Percentiles rank a stretch among this genome's conserved stretches.
phyloP scores from a whole-genome alignment of 345 rosid species.

The Geranium brycei region DNA sequence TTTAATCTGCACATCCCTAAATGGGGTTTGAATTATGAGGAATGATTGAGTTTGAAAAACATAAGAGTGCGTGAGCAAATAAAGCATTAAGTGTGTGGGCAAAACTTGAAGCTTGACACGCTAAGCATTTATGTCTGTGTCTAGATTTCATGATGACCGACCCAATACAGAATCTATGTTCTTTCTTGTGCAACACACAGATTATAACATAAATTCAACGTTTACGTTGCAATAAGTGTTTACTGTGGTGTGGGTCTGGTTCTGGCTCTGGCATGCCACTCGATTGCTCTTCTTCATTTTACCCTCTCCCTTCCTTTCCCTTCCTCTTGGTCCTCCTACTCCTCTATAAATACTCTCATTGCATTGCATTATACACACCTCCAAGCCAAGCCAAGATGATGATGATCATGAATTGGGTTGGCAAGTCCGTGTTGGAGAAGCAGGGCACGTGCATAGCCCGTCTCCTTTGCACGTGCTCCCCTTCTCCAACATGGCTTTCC shows the following conservation, averaged over 20 bases:
- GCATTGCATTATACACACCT: slow-evolving; percentile 5
- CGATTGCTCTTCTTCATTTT: slow-evolving; percentile 1
- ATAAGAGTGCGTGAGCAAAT: slow-evolving; percentile 31
- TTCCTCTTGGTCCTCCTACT: neutral
- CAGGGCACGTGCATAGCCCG: slow-evolving; percentile 94
- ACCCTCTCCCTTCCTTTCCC: neutral
- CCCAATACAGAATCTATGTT: slow-evolving; percentile 43
- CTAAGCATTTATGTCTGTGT: slow-evolving; percentile 37
- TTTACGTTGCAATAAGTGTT: too few relatives aligned
- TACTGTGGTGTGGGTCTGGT: slow-evolving; percentile 29
- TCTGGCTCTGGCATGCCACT: slow-evolving; percentile 17
- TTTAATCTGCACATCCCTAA: too few relatives aligned
- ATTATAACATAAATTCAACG: too few relatives aligned
- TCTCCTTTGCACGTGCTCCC: slow-evolving; percentile 69
- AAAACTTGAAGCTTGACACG: slow-evolving; percentile 32
- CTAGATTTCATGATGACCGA: slow-evolving; percentile 57
- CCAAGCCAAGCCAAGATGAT: neutral
- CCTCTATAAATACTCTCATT: slow-evolving; percentile 31
- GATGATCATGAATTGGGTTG: slow-evolving; percentile 17
- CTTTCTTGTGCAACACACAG: slow-evolving; percentile 36
- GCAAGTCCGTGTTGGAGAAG: slow-evolving; percentile 90
- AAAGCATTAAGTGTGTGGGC: slow-evolving; percentile 32
- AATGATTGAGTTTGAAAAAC: slow-evolving; percentile 18
- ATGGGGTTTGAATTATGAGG: slow-evolving; percentile 16
- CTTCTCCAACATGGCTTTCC: slow-evolving; percentile 81